These are phyloP conservation scores for Aspergillus nidulans DNA, from an alignment of 495 filamentous ascomycete genomes.

Conservation along the genomic window DNA sequence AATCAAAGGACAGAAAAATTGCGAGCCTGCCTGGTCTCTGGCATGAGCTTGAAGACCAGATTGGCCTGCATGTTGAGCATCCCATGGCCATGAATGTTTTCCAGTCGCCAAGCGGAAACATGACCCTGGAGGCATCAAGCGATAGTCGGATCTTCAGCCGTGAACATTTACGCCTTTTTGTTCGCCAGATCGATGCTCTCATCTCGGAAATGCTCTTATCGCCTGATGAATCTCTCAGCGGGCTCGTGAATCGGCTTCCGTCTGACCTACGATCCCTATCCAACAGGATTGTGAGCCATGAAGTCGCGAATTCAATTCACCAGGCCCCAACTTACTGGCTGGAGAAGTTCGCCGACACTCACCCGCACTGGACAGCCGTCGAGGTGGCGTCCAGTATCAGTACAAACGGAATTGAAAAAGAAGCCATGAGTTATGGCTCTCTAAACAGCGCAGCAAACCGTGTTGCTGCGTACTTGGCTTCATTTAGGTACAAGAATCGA, in stretches of 20 bases:
- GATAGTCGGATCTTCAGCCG: slow-evolving; percentile 22
- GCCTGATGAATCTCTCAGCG: slow-evolving; percentile 19
- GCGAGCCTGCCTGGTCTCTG: slow-evolving; percentile 12
- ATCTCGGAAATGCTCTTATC: slow-evolving; percentile 22
- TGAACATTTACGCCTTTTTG: slow-evolving; percentile 25
- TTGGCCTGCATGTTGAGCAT: slow-evolving; percentile 32
- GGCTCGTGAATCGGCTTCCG: slow-evolving; percentile 19
- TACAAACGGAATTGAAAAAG: slow-evolving; percentile 26
- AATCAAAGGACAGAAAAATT: not conserved
- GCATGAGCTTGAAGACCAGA: slow-evolving; percentile 21
- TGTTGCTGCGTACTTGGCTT: slow-evolving; percentile 35
- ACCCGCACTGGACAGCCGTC: slow-evolving; percentile 39
- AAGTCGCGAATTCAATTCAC: slow-evolving; percentile 18
- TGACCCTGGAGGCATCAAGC: slow-evolving; percentile 25
- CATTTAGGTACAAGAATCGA: slow-evolving; percentile 25
- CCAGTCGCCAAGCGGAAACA: slow-evolving; percentile 5
- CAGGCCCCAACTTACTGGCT: slow-evolving; percentile 28
- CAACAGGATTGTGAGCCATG: slow-evolving; percentile 11
- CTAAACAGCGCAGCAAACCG: slow-evolving; percentile 36
- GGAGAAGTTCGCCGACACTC: slow-evolving; percentile 26
- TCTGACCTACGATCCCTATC: slow-evolving; percentile 24
- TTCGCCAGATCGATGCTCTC: slow-evolving; percentile 27
- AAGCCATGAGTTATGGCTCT: slow-evolving; percentile 33
- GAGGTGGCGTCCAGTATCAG: slow-evolving; percentile 34
- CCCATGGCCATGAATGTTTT: slow-evolving; percentile 33